These are phyloP conservation scores for Rhynchospora tenuis DNA, from an alignment of 176 grass and related monocot species.

Conservation along the genomic window DNA sequence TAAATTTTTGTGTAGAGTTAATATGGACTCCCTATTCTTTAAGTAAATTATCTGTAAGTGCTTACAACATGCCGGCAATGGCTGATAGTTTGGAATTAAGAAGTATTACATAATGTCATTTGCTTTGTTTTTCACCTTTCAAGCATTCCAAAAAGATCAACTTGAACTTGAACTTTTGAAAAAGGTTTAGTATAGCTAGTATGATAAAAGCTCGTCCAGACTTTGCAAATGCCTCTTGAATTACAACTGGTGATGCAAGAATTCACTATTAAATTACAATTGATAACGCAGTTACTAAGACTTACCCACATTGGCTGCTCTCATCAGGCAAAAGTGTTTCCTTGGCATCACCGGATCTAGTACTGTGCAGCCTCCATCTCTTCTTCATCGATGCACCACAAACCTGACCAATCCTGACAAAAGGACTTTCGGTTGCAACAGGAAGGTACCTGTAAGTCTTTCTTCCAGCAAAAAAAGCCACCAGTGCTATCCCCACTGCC, in stretches of 20 bases:
- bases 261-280: not conserved
- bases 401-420: slow-evolving; percentile 19
- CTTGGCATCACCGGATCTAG: not conserved
- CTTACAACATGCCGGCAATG: not conserved
- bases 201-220: not conserved
- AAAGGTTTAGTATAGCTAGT: not conserved
- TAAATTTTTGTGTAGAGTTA: not conserved
- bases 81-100: not conserved
- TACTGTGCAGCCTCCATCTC: not conserved
- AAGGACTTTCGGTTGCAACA: slow-evolving; percentile 29
- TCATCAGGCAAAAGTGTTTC: slow-evolving; percentile 2
- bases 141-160: not conserved
- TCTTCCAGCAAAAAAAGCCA: slow-evolving; percentile 40
- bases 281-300: not conserved
- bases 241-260: not conserved
- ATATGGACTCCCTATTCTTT: not conserved
- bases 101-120: not conserved
- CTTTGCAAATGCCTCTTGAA: not conserved
- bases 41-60: not conserved
- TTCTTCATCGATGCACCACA: not conserved
- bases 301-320: not conserved
- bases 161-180: not conserved
- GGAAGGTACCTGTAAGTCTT: slow-evolving; percentile 43
- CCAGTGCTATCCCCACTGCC: slow-evolving; percentile 34
- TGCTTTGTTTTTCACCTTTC: not conserved